Conservation (phyloP, 73 alveolate genomes). For the Tetrahymena thermophila region DNA sequence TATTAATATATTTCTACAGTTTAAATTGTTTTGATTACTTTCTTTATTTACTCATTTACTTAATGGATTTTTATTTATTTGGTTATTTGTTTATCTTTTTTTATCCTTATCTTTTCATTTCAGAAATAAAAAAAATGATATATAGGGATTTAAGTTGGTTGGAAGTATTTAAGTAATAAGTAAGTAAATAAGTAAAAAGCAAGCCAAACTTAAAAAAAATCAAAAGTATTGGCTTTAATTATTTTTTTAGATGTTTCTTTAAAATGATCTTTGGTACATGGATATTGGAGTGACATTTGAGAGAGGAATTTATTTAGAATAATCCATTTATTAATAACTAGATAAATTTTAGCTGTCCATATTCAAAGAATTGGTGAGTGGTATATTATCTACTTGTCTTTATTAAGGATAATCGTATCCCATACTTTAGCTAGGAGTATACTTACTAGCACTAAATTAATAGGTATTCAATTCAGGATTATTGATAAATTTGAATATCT, state of each 20-base stretch:
- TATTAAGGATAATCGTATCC: not conserved
- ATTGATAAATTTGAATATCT: not conserved
- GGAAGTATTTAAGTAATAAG: not conserved
- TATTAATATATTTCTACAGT: not conserved
- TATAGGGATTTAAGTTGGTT: too few relatives aligned
- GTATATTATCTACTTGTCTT: not conserved
- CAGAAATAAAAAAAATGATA: too few relatives aligned
- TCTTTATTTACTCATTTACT: not conserved
- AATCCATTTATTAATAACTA: not conserved
- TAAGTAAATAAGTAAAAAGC: not conserved
- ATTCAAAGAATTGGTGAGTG: not conserved
- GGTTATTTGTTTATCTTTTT: too few relatives aligned
- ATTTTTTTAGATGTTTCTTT: not conserved
- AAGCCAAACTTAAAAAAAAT: not conserved
- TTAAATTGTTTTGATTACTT: not conserved
- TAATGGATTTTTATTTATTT: not conserved
- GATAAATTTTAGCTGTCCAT: not conserved
- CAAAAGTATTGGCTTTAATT: not conserved
- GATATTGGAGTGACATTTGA: not conserved
- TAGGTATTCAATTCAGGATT: not conserved
- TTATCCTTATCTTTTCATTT: not conserved
- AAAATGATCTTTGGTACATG: not conserved
- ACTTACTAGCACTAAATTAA: not conserved
- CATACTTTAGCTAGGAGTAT: not conserved
- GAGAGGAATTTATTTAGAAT: not conserved